phyloP scores from a whole-genome alignment of 345 rosid species.

The Syzygium aqueum region DNA sequence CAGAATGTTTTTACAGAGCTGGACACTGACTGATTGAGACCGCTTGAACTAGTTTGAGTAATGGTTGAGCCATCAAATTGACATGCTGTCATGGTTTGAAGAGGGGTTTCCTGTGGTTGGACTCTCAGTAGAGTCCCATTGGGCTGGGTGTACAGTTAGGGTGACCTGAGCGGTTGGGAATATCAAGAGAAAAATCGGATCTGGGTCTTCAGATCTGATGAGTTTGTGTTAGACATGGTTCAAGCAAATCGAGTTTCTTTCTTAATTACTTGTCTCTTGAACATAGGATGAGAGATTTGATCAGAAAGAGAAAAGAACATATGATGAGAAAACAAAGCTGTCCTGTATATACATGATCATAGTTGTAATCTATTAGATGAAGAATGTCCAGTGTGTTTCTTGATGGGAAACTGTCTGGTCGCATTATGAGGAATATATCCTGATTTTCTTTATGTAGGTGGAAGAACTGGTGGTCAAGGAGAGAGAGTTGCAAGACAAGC shows the following conservation, averaged over 20 bases:
- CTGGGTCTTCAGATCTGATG: neutral
- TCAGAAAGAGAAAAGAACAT: neutral
- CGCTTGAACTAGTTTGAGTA: neutral
- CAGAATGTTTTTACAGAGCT: neutral
- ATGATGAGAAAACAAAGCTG: neutral
- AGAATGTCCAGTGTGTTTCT: neutral
- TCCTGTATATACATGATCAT: neutral
- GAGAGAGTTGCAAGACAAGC: constrained; percentile 78
- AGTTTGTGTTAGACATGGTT: neutral
- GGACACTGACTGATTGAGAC: neutral
- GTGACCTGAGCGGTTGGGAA: neutral
- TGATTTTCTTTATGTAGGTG: constrained; percentile 33
- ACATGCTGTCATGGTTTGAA: neutral
- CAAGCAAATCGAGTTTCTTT: neutral
- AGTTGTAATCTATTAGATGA: neutral
- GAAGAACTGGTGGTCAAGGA: constrained; percentile 79
- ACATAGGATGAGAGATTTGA: neutral
- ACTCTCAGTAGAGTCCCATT: neutral
- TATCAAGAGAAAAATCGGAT: neutral
- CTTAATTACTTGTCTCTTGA: neutral
- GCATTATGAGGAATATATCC: neutral
- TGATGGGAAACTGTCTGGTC: neutral
- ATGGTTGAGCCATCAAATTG: neutral
- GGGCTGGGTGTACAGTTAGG: neutral
- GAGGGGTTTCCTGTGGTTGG: neutral